Conservation (phyloP, 768 basidiomycete species). For the Roridomyces roridus region DNA sequence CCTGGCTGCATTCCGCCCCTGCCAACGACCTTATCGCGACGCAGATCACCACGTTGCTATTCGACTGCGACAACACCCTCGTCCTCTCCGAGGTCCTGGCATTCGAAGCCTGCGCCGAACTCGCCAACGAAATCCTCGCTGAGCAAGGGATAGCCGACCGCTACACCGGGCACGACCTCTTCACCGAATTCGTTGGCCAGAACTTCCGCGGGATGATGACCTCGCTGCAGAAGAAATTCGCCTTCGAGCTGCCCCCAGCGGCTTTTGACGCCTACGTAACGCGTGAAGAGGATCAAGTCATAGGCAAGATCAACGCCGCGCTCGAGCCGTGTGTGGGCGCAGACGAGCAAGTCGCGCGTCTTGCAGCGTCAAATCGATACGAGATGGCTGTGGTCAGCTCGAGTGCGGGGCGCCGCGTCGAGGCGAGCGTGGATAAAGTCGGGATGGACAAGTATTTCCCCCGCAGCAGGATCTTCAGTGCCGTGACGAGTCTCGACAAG, state of each 20-base stretch:
- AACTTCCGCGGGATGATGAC: slow-evolving; percentile 31
- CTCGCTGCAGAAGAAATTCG: slow-evolving; percentile 25
- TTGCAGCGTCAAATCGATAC: slow-evolving; percentile 16
- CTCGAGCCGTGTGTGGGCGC: slow-evolving; percentile 37
- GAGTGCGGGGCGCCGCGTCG: slow-evolving; percentile 27
- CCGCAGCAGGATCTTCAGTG: slow-evolving; percentile 26
- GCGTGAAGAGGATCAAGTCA: slow-evolving; percentile 54
- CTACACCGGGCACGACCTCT: slow-evolving; percentile 29
- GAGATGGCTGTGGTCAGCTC: slow-evolving; percentile 31
- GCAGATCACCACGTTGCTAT: slow-evolving; percentile 31
- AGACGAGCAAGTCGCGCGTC: slow-evolving; percentile 15
- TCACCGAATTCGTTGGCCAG: slow-evolving; percentile 32
- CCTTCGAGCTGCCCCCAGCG: slow-evolving; percentile 17
- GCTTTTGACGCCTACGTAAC: slow-evolving; percentile 27
- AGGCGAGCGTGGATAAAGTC: slow-evolving; percentile 30
- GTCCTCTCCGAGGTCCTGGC: slow-evolving; percentile 30
- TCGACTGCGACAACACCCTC: slow-evolving; percentile 34
- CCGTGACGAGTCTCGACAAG: slow-evolving; percentile 29
- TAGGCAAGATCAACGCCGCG: slow-evolving; percentile 59
- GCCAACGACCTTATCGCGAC: background rate
- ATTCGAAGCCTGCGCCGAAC: slow-evolving; percentile 32
- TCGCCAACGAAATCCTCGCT: slow-evolving; percentile 30
- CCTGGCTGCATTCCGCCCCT: background rate
- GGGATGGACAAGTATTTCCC: slow-evolving; percentile 27
- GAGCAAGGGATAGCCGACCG: slow-evolving; percentile 23